phyloP scores from a whole-genome alignment of 768 basidiomycete species.

The Cystofilobasidium capitatum region DNA sequence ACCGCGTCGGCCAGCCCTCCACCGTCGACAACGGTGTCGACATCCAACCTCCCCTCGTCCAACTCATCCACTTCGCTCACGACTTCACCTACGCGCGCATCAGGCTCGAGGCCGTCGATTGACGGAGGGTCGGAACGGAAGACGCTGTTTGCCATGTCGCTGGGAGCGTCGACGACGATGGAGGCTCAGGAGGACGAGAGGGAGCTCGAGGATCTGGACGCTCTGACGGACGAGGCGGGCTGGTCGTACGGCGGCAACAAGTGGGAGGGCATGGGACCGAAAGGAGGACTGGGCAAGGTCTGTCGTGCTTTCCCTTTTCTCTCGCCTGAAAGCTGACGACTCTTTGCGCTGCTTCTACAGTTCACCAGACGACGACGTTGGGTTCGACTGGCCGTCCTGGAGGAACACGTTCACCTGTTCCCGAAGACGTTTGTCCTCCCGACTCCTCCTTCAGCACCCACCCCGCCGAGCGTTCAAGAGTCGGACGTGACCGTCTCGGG shows the following conservation, averaged over 20 bases:
- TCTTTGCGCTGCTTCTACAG: neutral
- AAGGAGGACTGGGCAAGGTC: slow-evolving; percentile 74
- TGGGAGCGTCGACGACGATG: no score
- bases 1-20: slow-evolving; percentile 28
- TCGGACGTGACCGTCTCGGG: neutral
- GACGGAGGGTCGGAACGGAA: no score
- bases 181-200: slow-evolving; percentile 2
- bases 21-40: neutral
- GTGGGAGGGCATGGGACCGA: slow-evolving; percentile 68
- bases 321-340: neutral
- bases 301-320: slow-evolving; percentile 14
- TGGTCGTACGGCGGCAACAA: slow-evolving; percentile 95
- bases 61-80: neutral
- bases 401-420: slow-evolving; percentile 18
- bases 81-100: slow-evolving; percentile 28
- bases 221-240: slow-evolving; percentile 66
- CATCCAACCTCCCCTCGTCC: neutral
- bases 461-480: neutral
- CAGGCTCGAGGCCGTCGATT: slow-evolving; percentile 13
- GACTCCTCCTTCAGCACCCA: neutral
- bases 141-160: neutral
- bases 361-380: slow-evolving; percentile 25
- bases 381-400: slow-evolving; percentile 18
- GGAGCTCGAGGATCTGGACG: slow-evolving; percentile 27
- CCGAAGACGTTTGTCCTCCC: neutral